Evolutionary conservation across 2,329 filamentous ascomycete species (phyloP).

Genomic region (Metarhizium anisopliae): DNA sequence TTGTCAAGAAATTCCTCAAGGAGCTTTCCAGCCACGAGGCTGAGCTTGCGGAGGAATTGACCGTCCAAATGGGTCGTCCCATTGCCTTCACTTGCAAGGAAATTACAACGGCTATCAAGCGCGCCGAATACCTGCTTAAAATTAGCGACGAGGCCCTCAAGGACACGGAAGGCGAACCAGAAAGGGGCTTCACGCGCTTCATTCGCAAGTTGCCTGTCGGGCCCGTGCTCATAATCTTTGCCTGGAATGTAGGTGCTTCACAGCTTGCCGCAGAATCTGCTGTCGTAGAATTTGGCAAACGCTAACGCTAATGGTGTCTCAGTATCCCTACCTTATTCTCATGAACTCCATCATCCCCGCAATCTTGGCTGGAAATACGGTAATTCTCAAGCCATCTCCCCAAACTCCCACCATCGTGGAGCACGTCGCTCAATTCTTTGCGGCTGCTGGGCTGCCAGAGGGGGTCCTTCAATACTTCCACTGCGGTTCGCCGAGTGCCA

Average conservation of each 20-base stretch:
- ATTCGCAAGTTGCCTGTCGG: constrained; percentile 84
- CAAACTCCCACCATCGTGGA: constrained; percentile 91
- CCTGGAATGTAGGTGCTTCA: constrained; percentile 73
- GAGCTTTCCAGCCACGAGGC: constrained; percentile 63
- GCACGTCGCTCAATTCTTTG: constrained; percentile 68
- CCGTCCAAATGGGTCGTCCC: constrained; percentile 89
- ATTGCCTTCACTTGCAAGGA: constrained; percentile 82
- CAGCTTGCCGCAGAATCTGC: not conserved
- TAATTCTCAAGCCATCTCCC: constrained; percentile 90
- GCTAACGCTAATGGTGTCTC: constrained; percentile 6
- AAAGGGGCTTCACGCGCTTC: constrained; percentile 84
- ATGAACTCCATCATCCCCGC: constrained; percentile 90
- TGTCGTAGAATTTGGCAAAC: not conserved
- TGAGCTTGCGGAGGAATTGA: constrained; percentile 75
- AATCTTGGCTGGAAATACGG: constrained; percentile 80
- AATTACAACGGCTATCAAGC: constrained; percentile 74
- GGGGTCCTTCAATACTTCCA: constrained; percentile 91
- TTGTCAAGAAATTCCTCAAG: constrained; percentile 71
- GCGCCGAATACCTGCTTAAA: constrained; percentile 77
- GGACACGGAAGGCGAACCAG: constrained; percentile 72
- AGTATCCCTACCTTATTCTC: constrained; percentile 93
- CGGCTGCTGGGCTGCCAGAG: constrained; percentile 68
- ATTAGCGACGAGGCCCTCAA: constrained; percentile 71
- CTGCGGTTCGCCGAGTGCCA: constrained; percentile 65
- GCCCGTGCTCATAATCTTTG: constrained; percentile 81